Conservation (phyloP, 2,329 filamentous ascomycete species). For the Calonectria crousiana region DNA sequence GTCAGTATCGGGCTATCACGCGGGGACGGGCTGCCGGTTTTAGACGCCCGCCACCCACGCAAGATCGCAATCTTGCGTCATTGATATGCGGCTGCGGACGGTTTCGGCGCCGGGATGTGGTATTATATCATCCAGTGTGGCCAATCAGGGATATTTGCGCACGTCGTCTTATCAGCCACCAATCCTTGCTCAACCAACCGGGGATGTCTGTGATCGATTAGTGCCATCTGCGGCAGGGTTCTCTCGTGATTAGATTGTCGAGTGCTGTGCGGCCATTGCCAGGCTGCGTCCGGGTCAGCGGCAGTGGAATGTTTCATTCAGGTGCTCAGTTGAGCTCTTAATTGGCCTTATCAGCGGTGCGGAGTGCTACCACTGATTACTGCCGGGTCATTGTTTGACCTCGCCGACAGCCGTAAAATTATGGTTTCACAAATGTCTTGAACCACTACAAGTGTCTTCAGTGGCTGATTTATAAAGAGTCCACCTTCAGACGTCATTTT, state of each 20-base stretch:
- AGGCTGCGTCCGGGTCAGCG: neutral
- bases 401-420: neutral
- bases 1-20: neutral
- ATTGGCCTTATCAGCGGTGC: neutral
- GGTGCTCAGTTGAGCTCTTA: neutral
- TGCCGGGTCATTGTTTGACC: neutral
- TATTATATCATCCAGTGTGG: neutral
- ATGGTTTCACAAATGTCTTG: neutral
- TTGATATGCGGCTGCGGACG: neutral
- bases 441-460: neutral
- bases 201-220: neutral
- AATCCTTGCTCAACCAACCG: neutral
- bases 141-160: neutral
- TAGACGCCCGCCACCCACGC: neutral
- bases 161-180: neutral
- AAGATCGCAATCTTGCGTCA: conserved; percentile 3
- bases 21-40: neutral
- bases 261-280: neutral
- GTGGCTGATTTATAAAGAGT: neutral
- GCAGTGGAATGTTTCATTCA: neutral
- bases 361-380: neutral
- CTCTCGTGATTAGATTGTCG: neutral
- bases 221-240: neutral
- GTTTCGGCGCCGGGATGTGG: neutral
- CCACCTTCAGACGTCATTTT: neutral